A percentile compares a stretch with the other conserved stretches of the same genome.
phyloP scores from a whole-genome alignment of 148 eudicot genomes.

The Mesembryanthemum crystallinum region DNA sequence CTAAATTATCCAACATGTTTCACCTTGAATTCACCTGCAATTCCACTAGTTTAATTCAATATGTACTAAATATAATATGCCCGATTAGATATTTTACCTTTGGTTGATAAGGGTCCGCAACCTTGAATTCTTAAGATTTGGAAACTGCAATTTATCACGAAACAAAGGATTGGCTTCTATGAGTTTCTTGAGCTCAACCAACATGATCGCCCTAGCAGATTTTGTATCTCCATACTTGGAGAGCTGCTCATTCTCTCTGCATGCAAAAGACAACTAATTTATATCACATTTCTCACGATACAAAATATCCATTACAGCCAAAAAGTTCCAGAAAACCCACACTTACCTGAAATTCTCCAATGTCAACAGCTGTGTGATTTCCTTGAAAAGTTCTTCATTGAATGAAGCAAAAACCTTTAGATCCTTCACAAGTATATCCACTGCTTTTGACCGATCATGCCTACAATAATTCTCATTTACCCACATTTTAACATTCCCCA shows the following conservation, averaged over 20 bases:
- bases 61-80: not conserved
- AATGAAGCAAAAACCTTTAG: constrained; percentile 64
- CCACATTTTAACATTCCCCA: constrained; percentile 18
- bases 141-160: constrained; percentile 69
- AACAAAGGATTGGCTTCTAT: constrained; percentile 83
- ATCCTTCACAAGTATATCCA: constrained; percentile 79
- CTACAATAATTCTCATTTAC: constrained; percentile 31
- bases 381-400: constrained; percentile 68
- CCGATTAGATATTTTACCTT: constrained; percentile 37
- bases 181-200: constrained; percentile 66
- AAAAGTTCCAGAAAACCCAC: not conserved
- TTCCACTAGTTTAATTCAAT: not conserved
- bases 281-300: not conserved
- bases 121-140: constrained; percentile 64
- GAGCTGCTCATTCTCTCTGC: constrained; percentile 70
- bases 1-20: not conserved
- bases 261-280: constrained; percentile 6
- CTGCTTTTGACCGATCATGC: constrained; percentile 62
- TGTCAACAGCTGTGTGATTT: constrained; percentile 64
- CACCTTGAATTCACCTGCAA: not conserved
- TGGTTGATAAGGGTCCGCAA: constrained; percentile 72
- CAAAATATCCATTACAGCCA: not conserved
- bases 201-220: constrained; percentile 68
- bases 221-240: constrained; percentile 70
- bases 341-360: constrained; percentile 70